Evolutionary conservation across 179 eudicot species (phyloP), one percentile per base, ranked within the genome.

Genomic region (Silene coronaria): DNA sequence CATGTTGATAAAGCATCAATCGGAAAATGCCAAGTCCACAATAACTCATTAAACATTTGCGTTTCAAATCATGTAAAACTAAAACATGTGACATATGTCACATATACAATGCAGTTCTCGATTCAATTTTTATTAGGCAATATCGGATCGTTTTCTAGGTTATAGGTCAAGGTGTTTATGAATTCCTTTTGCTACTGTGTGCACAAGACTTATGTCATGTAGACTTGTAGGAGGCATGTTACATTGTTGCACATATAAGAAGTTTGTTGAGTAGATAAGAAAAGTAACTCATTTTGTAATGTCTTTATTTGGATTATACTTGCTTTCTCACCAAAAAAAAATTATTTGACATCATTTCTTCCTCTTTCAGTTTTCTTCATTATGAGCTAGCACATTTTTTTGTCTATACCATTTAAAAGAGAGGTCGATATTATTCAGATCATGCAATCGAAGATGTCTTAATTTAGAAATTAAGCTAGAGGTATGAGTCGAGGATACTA

Each of bases 281-380:
- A 51, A 16, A 51, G 19, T 16, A 51, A 6, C n/a, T 51, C n/a
- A 51, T 17, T 16, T 53, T 3, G 21, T 8, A 28, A 55, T 32
- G 48, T 71, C 64, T 26, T 12, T 71, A 71, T 71, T 4, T 0
- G 75, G 75, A 64, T 27, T 13, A 71, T 10, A 71, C 58, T n/a
- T 53, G 21, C 58, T n/a, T n/a, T 53, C 1, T 17, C 4, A 16
- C 21, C 45, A 7, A 36, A 36, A 53, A 36, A 53, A 14, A 53
- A 53, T 53, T 53, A n/a, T 17, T 13, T 72, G 75, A 72, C 75
- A 72, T 55, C 42, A 55, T 53, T 55, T 71, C 45, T 55, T 9
- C 9, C 21, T 21, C 32, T 46, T 70, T 46, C 36, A 23, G 59
- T 70, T 36, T 22, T 38, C 55, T 67, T 51, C 10, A n/a, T 9